Evolutionary conservation across 2,329 filamentous ascomycete genomes (phyloP).

Genomic region (Diaporthe helianthi): DNA sequence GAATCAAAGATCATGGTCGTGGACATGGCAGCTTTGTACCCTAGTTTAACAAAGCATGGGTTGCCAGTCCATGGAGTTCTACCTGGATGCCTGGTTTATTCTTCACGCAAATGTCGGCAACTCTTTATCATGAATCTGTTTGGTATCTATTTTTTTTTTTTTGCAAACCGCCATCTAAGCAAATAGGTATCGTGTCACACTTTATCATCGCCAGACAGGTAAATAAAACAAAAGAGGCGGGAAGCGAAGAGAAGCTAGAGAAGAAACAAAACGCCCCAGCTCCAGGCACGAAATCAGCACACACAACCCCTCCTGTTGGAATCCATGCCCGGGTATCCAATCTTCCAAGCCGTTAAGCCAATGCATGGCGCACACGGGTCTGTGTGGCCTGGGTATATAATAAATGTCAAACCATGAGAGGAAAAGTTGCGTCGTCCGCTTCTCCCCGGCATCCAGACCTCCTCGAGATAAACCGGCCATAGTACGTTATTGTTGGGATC

Average conservation of each 20-base stretch:
- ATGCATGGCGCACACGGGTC: constrained; percentile 11
- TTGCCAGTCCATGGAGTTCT: too few relatives aligned
- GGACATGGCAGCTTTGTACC: too few relatives aligned
- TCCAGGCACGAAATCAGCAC: not conserved
- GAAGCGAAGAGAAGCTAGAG: not conserved
- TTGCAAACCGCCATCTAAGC: constrained; percentile 19
- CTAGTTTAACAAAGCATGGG: too few relatives aligned
- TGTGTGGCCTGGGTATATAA: constrained; percentile 25
- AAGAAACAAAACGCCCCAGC: constrained; percentile 6
- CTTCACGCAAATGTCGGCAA: too few relatives aligned
- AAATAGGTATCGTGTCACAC: constrained; percentile 33
- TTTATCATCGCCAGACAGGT: constrained; percentile 6
- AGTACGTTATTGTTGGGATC: not conserved
- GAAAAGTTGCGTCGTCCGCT: too few relatives aligned
- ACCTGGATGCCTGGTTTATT: too few relatives aligned
- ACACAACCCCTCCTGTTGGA: not conserved
- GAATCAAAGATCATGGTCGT: too few relatives aligned
- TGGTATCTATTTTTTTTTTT: constrained; percentile 17
- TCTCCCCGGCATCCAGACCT: too few relatives aligned
- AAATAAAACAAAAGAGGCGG: not conserved
- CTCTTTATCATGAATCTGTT: not conserved
- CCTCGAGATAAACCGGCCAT: too few relatives aligned
- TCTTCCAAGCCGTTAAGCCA: not conserved
- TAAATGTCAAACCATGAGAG: constrained; percentile 14
- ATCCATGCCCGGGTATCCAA: not conserved